phyloP scores from a whole-genome alignment of 83 land plant genomes.

The Larix sibirica region DNA sequence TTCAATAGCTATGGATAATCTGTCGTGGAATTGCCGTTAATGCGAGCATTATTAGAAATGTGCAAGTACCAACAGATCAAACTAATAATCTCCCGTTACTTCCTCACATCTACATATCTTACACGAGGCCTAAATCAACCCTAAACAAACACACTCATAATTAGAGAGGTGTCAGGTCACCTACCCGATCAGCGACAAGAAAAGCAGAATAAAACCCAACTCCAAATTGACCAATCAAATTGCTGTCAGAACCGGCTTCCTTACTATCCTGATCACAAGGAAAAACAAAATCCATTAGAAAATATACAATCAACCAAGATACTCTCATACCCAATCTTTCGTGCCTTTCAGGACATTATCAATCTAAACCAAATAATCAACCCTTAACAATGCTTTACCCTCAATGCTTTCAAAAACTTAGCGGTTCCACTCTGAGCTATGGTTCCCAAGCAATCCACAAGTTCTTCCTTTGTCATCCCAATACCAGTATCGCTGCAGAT shows the following conservation, averaged over 20 bases:
- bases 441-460: slow-evolving; percentile 92
- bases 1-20: not conserved
- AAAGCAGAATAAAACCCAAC: slow-evolving; percentile 97
- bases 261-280: slow-evolving; percentile 64
- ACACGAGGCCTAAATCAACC: not conserved
- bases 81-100: too few relatives aligned
- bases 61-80: too few relatives aligned
- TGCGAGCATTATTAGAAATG: too few relatives aligned
- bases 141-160: not conserved
- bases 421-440: slow-evolving; percentile 99
- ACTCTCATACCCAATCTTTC: not conserved
- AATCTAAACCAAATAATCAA: not conserved
- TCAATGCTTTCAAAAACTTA: slow-evolving; percentile 87
- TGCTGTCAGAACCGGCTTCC: slow-evolving; percentile 72
- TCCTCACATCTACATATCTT: too few relatives aligned
- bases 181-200: slow-evolving; percentile 83
- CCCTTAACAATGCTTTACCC: slow-evolving; percentile 36
- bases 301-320: not conserved
- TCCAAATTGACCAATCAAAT: slow-evolving; percentile 94
- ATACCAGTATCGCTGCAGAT: slow-evolving; percentile 89
- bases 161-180: not conserved
- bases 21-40: not conserved
- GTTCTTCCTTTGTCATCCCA: slow-evolving; percentile 98
- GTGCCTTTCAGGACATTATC: not conserved
- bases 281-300: slow-evolving; percentile 3